Percentiles rank a stretch among this genome's conserved stretches.
phyloP scores from a whole-genome alignment of 208 protist species.

The Acanthamoeba royreba region DNA sequence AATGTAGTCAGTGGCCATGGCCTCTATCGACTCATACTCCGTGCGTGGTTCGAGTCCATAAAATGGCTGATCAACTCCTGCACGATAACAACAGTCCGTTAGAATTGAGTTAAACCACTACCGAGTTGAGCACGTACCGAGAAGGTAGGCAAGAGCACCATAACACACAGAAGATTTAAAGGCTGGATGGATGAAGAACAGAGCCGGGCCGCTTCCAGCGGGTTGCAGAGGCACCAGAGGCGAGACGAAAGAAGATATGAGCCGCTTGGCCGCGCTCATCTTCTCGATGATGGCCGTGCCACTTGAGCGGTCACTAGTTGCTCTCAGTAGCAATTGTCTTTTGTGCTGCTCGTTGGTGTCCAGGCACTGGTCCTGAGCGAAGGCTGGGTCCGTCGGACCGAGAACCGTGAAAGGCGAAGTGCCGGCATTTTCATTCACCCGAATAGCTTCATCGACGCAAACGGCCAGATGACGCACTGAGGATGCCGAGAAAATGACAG shows the following conservation, averaged over 20 bases:
- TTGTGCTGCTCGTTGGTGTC: too few relatives aligned
- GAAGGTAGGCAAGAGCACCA: neutral
- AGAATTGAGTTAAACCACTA: neutral
- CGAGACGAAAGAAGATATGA: neutral
- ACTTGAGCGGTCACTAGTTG: too few relatives aligned
- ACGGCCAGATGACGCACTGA: neutral
- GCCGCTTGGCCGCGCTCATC: neutral
- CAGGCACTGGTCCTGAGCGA: too few relatives aligned
- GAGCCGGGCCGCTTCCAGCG: neutral
- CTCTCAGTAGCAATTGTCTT: too few relatives aligned
- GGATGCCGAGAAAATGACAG: conserved; percentile 21
- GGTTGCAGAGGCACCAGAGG: neutral
- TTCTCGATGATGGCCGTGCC: neutral
- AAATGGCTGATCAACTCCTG: neutral
- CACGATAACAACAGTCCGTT: neutral
- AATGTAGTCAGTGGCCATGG: conserved; percentile 21
- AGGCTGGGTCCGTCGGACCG: neutral
- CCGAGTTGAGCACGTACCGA: neutral
- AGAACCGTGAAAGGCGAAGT: neutral
- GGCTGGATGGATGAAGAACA: conserved; percentile 28
- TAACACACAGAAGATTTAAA: conserved; percentile 21
- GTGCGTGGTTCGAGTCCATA: neutral
- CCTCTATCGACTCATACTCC: conserved; percentile 11
- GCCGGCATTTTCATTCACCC: neutral
- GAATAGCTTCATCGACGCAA: neutral